Evolutionary conservation across 176 grass and related monocot species (phyloP).

Genomic region (Sorghum bicolor): DNA sequence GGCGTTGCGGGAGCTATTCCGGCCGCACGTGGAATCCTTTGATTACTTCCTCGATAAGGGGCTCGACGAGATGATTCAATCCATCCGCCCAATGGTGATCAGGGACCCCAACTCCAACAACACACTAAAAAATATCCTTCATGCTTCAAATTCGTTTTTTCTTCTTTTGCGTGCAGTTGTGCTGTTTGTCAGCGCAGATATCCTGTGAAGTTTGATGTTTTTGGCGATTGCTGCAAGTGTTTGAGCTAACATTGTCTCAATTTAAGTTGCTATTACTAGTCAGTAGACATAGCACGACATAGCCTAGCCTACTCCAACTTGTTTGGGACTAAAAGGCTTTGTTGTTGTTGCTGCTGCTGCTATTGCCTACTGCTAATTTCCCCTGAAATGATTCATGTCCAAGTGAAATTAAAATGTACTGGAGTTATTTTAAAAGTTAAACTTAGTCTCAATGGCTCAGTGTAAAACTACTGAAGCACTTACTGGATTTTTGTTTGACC

Average conservation of each 20-base stretch:
- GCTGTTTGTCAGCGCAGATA: neutral
- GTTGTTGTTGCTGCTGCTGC: too few species aligned
- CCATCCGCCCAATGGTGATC: constrained; percentile 61
- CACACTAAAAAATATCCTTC: constrained; percentile 90
- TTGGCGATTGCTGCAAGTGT: neutral
- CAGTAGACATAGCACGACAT: neutral
- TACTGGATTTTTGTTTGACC: neutral
- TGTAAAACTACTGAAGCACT: neutral
- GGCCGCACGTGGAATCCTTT: constrained; percentile 81
- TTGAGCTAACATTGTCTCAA: neutral
- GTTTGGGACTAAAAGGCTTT: too few species aligned
- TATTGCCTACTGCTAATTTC: neutral
- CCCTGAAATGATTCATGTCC: neutral
- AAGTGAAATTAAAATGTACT: neutral
- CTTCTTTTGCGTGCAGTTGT: neutral
- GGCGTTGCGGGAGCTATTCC: constrained; percentile 59
- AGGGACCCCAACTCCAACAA: constrained; percentile 34
- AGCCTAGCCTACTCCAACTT: too few species aligned
- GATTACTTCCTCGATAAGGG: constrained; percentile 79
- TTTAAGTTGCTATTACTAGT: constrained; percentile 1
- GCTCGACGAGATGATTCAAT: constrained; percentile 53
- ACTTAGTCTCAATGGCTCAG: neutral
- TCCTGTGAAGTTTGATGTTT: neutral
- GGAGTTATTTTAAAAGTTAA: neutral
- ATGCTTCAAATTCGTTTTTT: neutral